These are phyloP conservation scores for Penicillium sp. DNA, from an alignment of 2,329 filamentous ascomycete genomes.

Conservation along the genomic window DNA sequence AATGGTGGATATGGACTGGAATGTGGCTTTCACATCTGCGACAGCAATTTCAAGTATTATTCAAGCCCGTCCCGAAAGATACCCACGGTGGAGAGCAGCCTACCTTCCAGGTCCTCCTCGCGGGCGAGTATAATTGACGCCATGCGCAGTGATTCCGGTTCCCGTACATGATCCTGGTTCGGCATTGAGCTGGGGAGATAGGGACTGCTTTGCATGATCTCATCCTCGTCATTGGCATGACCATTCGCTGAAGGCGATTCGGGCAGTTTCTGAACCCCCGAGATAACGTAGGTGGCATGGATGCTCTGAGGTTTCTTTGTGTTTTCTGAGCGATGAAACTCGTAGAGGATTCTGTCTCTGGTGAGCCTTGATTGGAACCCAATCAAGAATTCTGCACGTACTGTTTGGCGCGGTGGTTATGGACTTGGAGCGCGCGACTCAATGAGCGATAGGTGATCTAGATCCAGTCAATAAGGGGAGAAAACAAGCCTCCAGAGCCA, in stretches of 20 bases:
- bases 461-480: conserved; percentile 3
- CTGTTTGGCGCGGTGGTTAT: conserved; percentile 87
- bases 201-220: conserved; percentile 58
- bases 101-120: conserved; percentile 68
- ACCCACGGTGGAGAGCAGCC: conserved; percentile 8
- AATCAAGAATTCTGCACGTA: conserved; percentile 39
- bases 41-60: neutral
- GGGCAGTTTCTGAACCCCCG: conserved; percentile 55
- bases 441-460: conserved; percentile 83
- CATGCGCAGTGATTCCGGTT: conserved; percentile 49
- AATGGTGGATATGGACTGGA: conserved; percentile 68
- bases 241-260: conserved; percentile 36
- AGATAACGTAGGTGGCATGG: conserved; percentile 89
- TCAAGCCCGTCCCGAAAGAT: neutral
- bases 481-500: neutral
- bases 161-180: conserved; percentile 46
- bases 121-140: conserved; percentile 61
- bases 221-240: conserved; percentile 58
- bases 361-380: conserved; percentile 6
- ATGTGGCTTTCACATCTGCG: conserved; percentile 60
- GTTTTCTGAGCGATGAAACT: conserved; percentile 77
- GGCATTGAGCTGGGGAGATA: conserved; percentile 63
- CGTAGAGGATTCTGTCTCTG: conserved; percentile 66
- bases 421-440: conserved; percentile 73
- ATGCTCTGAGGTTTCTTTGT: conserved; percentile 64